Evolutionary conservation across 345 rosid species (phyloP).

Genomic region (Bruguiera gymnorhiza): DNA sequence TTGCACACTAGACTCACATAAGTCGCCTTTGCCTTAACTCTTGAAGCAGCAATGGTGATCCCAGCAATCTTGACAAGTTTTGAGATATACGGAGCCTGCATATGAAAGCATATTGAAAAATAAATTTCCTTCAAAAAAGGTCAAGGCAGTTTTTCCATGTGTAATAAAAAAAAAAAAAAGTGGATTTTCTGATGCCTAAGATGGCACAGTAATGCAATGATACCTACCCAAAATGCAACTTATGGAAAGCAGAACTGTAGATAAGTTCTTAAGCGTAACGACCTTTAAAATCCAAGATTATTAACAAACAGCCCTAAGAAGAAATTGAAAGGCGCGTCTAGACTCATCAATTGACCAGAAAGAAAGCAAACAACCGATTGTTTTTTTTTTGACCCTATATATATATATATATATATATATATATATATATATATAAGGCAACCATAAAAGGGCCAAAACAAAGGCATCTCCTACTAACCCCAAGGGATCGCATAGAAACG

Average conservation of each 20-base stretch:
- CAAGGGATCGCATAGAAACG: slow-evolving; percentile 73
- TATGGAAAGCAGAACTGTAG: too few relatives aligned
- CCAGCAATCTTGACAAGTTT: slow-evolving; percentile 85
- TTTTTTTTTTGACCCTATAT: neutral
- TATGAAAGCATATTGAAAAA: slow-evolving; percentile 4
- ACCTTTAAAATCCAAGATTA: too few relatives aligned
- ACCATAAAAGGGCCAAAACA: neutral
- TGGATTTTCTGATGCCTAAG: neutral
- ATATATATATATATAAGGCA: too few relatives aligned
- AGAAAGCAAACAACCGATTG: too few relatives aligned
- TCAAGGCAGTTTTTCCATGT: neutral
- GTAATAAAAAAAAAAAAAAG: neutral
- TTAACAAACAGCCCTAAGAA: too few relatives aligned
- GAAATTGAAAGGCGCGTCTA: too few relatives aligned
- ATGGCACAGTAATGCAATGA: too few relatives aligned
- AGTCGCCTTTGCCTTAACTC: slow-evolving; percentile 92
- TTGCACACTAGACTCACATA: slow-evolving; percentile 79
- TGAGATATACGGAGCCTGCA: slow-evolving; percentile 81
- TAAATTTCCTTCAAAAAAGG: neutral
- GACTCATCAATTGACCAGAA: too few relatives aligned
- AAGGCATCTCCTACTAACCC: slow-evolving; percentile 40
- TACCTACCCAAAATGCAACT: too few relatives aligned
- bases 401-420: too few relatives aligned
- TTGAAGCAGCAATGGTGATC: slow-evolving; percentile 91
- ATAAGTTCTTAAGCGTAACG: too few relatives aligned